Evolutionary conservation across 768 basidiomycete genomes (phyloP), one percentile per base, ranked within the genome.

Genomic region (Candolleomyces efflorescens): DNA sequence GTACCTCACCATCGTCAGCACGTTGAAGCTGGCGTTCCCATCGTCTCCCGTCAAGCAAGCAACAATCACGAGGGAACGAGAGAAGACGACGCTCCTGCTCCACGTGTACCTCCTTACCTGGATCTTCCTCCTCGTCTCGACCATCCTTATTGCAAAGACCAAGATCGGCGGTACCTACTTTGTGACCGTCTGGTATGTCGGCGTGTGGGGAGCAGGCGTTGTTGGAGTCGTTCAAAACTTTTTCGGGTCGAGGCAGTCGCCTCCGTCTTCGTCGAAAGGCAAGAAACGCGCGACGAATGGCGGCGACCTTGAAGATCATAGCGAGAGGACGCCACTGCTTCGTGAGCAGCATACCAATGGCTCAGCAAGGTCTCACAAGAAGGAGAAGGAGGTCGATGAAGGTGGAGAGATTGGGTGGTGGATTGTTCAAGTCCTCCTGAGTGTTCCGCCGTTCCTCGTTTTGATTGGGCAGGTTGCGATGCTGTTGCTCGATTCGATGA

Each of bases 81-180:
- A 83, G 61, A 83, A 80, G 59, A 70, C 74, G 38, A 76, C 78
- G 2, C 65, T 81, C 27, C 69, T 83, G 17, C 62, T 82, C 18
- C 83, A 87, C 59, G 66, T 75, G 5, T 84, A 86, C 57, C 62
- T 77, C 23, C 68, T 88, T 45, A 79, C 82, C 5, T 89, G 85
- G 82, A 48, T 81, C 3, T 61, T 84, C 2, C 78, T 87, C 10
- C 66, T 87, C 5, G 55, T 75, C 7, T 73, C 79, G 9, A 86
- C 84, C 1, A 64, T 80, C 32, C 62, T 73, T 15, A 65, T 84
- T 32, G 73, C 72, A 24, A 71, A 68, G 11, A 60, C 68, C 5
- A 65, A 75, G 3, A 61, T 87, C 11, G 84, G 83, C 0, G 81
- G 83, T 0, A 65, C 80, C 17, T 90, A 89, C 67, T 75, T 81